Base-by-base conservation (phyloP, 1,139 yeast species). In the Candida frijolesensis region DNA sequence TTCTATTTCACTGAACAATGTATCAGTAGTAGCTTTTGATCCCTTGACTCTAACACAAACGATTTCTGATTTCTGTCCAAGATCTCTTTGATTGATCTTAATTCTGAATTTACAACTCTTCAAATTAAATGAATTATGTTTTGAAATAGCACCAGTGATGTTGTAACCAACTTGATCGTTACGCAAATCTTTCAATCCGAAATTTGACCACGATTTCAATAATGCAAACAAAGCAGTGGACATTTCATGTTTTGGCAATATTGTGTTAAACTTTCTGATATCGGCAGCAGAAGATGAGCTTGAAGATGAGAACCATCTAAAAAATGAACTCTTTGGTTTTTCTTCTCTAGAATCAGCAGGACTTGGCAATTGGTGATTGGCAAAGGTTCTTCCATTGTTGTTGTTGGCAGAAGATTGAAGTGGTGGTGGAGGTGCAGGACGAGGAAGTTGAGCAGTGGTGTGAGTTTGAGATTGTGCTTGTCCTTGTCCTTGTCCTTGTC, bases 21-120 rank as follows among this genome's bases (percentile, higher is more conserved):
- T 74, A 45, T 68, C 74, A 12, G 77, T 64, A 3, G 81, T 76
- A 2, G 67, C 67, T 52, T 64, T 66, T 3, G 80, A 74, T 2
- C 82, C 82, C 60, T 72, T 76, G 11, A 74, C 76, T 56, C 76
- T 68, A 29, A 71, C 74, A 62, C 80, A 77, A 14, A 76, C 74
- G 50, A 77, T 69, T 53, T 74, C 79, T 25, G 80, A 76, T 56
- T 73, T 74, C 56, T 76, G 80, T 54, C 70, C 67, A 48, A 62
- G 53, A 16, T 73, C 78, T 55, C 76, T 60, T 15, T 72, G 57
- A 51, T 70, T 70, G 34, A 85, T 73, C 60, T 74, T 72, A 55
- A 87, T 79, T 55, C 83, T 79, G 64, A 87, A 85, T 57, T 79
- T 78, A 58, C 90, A 84, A 47, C 87, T 79, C 66, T 83, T 83